A percentile compares a stretch with the other conserved stretches of the same genome.
These are phyloP conservation scores for Thraustochytrium striatum DNA, from an alignment of 352 stramenopile genomes.

Conservation along the genomic window DNA sequence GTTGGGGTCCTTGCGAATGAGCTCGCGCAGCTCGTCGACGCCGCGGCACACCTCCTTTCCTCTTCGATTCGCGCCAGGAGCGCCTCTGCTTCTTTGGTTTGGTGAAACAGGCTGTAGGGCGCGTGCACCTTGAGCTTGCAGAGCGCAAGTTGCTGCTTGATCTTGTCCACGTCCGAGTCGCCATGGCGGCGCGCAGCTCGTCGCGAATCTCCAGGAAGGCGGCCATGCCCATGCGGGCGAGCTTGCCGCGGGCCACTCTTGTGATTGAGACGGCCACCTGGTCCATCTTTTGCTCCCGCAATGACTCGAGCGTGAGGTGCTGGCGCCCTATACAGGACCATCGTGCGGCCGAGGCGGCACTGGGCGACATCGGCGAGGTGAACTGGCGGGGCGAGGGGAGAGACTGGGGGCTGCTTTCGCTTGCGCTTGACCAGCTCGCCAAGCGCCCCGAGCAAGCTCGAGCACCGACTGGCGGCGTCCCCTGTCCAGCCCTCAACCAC, in stretches of 20 bases:
- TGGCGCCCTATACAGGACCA: constrained; percentile 41
- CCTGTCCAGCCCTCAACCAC: constrained; percentile 42
- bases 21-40: constrained; percentile 6
- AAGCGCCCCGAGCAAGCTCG: not conserved
- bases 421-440: not conserved
- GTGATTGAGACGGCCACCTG: not conserved
- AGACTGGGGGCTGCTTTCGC: not conserved
- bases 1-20: not conserved
- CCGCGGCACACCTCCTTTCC: not conserved
- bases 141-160: not conserved
- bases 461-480: constrained; percentile 2
- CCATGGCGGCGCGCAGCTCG: constrained; percentile 12
- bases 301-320: constrained; percentile 38
- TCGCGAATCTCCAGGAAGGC: not conserved
- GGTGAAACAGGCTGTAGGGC: constrained; percentile 1
- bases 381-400: not conserved
- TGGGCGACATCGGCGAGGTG: not conserved
- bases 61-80: constrained; percentile 7
- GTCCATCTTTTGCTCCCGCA: constrained; percentile 28
- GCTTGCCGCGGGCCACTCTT: constrained; percentile 8
- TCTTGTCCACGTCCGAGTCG: constrained; percentile 32
- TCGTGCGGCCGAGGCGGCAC: constrained; percentile 43
- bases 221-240: not conserved
- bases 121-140: not conserved
- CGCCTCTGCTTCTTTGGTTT: not conserved